phyloP scores from a whole-genome alignment of 345 rosid genomes.

The Combretum micranthum region DNA sequence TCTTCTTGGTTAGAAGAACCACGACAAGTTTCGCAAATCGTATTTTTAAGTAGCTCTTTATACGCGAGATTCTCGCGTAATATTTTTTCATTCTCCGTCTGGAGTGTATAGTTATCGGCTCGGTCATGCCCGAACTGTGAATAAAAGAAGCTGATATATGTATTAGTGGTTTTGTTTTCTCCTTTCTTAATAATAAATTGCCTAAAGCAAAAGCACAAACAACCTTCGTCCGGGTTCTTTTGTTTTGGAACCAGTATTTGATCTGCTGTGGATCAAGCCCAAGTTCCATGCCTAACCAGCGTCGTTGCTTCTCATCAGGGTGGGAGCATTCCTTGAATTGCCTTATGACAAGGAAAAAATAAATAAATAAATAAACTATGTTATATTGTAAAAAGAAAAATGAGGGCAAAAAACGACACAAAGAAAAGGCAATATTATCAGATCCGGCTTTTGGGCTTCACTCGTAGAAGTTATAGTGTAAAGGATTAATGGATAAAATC shows the following conservation, averaged over 20 bases:
- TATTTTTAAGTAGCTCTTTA: slow-evolving; percentile 41
- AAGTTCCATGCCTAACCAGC: slow-evolving; percentile 37
- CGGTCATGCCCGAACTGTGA: slow-evolving; percentile 50
- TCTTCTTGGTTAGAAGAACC: slow-evolving; percentile 53
- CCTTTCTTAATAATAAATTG: background rate
- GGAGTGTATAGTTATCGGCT: slow-evolving; percentile 38
- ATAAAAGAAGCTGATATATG: background rate
- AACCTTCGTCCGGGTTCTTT: slow-evolving; percentile 68
- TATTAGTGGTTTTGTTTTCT: too few species aligned
- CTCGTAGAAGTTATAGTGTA: too few species aligned
- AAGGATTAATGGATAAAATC: too few species aligned
- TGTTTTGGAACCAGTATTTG: slow-evolving; percentile 87
- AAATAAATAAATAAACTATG: too few species aligned
- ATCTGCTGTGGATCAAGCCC: slow-evolving; percentile 43
- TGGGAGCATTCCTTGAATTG: slow-evolving; percentile 60
- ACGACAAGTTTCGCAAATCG: slow-evolving; percentile 57
- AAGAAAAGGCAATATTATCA: too few species aligned
- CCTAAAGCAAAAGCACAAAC: background rate
- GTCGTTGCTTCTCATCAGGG: slow-evolving; percentile 55
- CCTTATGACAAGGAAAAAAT: slow-evolving; percentile 13
- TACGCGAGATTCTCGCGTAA: slow-evolving; percentile 41
- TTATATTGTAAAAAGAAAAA: too few species aligned
- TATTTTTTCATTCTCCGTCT: slow-evolving; percentile 51
- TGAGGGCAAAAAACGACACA: too few species aligned
- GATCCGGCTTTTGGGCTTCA: too few species aligned